Base-by-base conservation (phyloP, 2,329 filamentous ascomycete species). In the Fusarium fracticaudum region DNA sequence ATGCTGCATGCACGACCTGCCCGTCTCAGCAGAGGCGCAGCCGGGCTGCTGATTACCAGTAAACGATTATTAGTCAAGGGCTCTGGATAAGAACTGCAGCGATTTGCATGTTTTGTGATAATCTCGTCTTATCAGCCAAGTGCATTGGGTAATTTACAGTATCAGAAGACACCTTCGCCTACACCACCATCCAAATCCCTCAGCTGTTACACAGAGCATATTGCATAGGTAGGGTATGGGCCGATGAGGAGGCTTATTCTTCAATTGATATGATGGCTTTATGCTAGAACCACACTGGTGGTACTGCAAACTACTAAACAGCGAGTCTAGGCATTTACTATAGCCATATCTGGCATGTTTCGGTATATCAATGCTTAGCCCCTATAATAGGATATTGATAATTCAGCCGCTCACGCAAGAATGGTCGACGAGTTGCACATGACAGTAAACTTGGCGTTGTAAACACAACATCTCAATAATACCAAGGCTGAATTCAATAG, bases 11-110 rank as follows among this genome's bases (percentile, higher is more conserved):
- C 50, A 37, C 55, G 55, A 65, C 59, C 60, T 69, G 60, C 60
- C 64, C 40, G 37, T 55, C 65, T 55, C 18, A 64, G 54, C 64
- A 51, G 66, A 54, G 59, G 69, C 65, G 48, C 58, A 70, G 65
- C 44, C 29, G 45, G 58, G 54, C 69, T 61, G 54, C 65, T 66
- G 70, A 73, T 66, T 50, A 48, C 40, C 31, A 70, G 50, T 40
- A 44, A 44, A 65, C 24, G 45, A 43, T 44, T 58, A 50, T 65
- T 40, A 48, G 60, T 43, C 45, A 64, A 60, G 48, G 48, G 31
- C 26, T 38, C 26, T 57, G 38, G 53, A 31, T 53, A 59, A 45
- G 44, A 45, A 55, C 40, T 24, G 41, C 13, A 55, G 22, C 44
- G 41, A 31, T 26, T 59, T 45, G 33, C 59, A 14, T 53, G 48